A percentile compares a stretch with the other conserved stretches of the same genome.
phyloP scores from a whole-genome alignment of 306 rosid species.

The Phaseolus lunatus region DNA sequence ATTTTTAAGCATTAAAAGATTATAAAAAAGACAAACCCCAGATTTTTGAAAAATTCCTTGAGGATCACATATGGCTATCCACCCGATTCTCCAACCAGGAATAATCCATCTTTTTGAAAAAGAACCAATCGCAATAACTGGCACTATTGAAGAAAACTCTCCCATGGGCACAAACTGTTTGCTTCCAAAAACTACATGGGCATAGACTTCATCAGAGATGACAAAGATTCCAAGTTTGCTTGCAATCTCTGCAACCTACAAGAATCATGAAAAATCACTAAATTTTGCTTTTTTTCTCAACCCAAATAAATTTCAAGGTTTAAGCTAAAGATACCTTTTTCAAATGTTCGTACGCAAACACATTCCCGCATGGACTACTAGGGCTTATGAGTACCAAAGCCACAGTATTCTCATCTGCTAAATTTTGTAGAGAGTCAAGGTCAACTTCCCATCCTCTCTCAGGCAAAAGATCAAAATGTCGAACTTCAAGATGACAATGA shows the following conservation, averaged over 20 bases:
- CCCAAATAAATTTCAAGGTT: neutral
- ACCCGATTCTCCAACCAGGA: constrained; percentile 72
- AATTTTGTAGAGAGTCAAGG: constrained; percentile 54
- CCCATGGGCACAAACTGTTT: constrained; percentile 67
- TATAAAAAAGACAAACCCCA: constrained; percentile 42
- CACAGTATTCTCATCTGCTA: constrained; percentile 64
- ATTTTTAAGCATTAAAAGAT: neutral
- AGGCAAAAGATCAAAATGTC: constrained; percentile 62
- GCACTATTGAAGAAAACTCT: constrained; percentile 54
- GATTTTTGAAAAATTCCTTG: constrained; percentile 46
- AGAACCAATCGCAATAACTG: constrained; percentile 62
- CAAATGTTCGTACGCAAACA: constrained; percentile 54
- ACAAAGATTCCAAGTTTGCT: constrained; percentile 56
- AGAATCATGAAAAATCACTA: neutral
- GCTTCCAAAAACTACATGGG: constrained; percentile 54
- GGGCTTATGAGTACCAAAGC: constrained; percentile 66
- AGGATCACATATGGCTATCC: constrained; percentile 60
- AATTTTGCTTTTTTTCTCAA: neutral
- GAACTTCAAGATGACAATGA: constrained; percentile 52
- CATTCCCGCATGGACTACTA: constrained; percentile 66
- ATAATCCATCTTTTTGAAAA: constrained; percentile 60
- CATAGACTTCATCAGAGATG: constrained; percentile 68
- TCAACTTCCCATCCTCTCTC: constrained; percentile 69
- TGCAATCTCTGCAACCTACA: constrained; percentile 63
- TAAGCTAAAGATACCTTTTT: constrained; percentile 46